A percentile compares a stretch with the other conserved stretches of the same genome.
phyloP scores from a whole-genome alignment of 2,329 filamentous ascomycete species.

The Colletotrichum paranaense region DNA sequence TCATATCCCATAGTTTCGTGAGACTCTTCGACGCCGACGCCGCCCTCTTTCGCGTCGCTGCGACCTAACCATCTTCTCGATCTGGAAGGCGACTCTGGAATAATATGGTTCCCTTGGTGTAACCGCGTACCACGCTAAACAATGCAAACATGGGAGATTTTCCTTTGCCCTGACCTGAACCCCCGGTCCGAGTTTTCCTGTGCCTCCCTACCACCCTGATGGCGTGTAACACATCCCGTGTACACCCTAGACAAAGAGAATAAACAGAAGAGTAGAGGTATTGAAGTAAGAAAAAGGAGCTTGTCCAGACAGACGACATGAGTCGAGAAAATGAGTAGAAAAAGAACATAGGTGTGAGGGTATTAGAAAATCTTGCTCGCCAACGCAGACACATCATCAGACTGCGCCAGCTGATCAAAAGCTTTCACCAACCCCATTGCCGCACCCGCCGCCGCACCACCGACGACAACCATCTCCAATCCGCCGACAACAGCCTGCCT shows the following conservation, averaged over 20 bases:
- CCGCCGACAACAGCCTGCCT: conserved; percentile 43
- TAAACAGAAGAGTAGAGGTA: neutral
- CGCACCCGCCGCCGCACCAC: conserved; percentile 48
- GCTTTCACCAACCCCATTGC: conserved; percentile 51
- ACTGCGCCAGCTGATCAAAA: conserved; percentile 35
- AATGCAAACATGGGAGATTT: conserved; percentile 18
- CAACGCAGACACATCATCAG: conserved; percentile 25
- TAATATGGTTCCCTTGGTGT: neutral
- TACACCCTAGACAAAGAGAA: neutral
- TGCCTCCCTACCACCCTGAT: neutral
- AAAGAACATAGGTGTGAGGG: neutral
- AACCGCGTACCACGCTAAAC: conserved; percentile 8
- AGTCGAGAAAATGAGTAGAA: neutral
- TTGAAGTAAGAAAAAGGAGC: neutral
- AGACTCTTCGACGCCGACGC: conserved; percentile 2
- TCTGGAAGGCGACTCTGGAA: neutral
- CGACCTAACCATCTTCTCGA: neutral
- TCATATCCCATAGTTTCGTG: neutral
- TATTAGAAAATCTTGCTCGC: conserved; percentile 18
- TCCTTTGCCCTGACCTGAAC: neutral
- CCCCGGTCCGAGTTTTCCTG: neutral
- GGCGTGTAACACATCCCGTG: neutral
- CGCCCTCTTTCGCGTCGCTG: neutral
- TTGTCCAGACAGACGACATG: neutral
- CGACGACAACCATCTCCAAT: conserved; percentile 54